These are phyloP conservation scores for Acarospora socialis DNA, from an alignment of 2,329 filamentous ascomycete genomes.

Conservation along the genomic window DNA sequence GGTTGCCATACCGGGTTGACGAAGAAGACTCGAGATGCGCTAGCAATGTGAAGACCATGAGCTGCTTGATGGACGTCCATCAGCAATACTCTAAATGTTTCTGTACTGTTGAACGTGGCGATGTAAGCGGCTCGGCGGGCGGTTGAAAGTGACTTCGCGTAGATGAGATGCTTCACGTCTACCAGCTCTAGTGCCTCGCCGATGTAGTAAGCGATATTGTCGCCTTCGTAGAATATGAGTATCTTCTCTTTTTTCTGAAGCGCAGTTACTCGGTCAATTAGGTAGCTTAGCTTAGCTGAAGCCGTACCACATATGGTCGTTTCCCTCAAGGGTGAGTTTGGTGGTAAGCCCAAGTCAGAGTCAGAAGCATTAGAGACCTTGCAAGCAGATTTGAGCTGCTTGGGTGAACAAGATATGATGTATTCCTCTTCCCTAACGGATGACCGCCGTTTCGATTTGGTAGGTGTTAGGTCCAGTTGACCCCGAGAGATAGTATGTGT, in stretches of 20 bases:
- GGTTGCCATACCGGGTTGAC: slow-evolving; percentile 78
- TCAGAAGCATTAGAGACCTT: neutral
- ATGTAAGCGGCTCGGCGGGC: slow-evolving; percentile 60
- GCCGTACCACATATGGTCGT: slow-evolving; percentile 61
- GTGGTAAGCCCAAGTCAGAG: slow-evolving; percentile 14
- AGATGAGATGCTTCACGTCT: slow-evolving; percentile 46
- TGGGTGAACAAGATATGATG: neutral
- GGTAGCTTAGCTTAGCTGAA: slow-evolving; percentile 76
- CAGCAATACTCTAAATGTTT: slow-evolving; percentile 59
- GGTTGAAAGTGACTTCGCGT: slow-evolving; percentile 40
- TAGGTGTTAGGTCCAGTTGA: slow-evolving; percentile 5
- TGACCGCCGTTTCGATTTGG: neutral
- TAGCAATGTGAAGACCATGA: slow-evolving; percentile 72
- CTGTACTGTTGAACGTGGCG: slow-evolving; percentile 57
- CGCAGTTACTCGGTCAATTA: slow-evolving; percentile 56
- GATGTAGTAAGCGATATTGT: slow-evolving; percentile 76
- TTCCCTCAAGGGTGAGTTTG: slow-evolving; percentile 40
- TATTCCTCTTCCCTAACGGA: slow-evolving; percentile 2
- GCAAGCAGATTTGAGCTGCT: neutral
- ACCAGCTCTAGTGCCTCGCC: slow-evolving; percentile 66
- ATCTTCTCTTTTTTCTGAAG: slow-evolving; percentile 68
- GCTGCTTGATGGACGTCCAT: slow-evolving; percentile 89
- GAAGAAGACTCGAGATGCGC: slow-evolving; percentile 76
- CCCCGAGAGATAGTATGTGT: slow-evolving; percentile 10
- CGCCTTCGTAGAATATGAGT: slow-evolving; percentile 80